Base-by-base conservation (phyloP, 352 stramenopile species). In the Pythium vanterpoolii region DNA sequence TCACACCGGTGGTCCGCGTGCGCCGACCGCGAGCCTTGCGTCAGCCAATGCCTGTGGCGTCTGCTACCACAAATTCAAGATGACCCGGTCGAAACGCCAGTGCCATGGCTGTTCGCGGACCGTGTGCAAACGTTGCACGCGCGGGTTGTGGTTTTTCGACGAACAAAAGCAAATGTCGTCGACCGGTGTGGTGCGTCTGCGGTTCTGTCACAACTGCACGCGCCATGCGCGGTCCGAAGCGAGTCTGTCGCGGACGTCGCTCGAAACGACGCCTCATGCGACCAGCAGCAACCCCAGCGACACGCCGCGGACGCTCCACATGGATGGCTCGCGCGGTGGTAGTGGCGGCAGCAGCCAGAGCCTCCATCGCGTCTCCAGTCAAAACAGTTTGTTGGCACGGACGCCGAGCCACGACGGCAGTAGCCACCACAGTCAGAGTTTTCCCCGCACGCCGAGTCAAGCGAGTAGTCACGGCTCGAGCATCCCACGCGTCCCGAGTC, bases 181-280 rank as follows among this genome's bases (percentile, higher is more conserved):
- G 28, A 72, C 66, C 18, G 70, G 62, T 34, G 63, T 74, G 16
- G 39, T 62, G 28, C 31, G 44, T 23, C 44, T 77, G 40, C 70
- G 70, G 36, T 77, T 77, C 54, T 77, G 70, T 45, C 39, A 68
- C 23, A 74, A 72, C 60, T 77, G 70, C 42, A 68, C 61, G 27
- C 51, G 60, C 3, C 58, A 73, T 38, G 69, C 69, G 23, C 61
- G 69, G 18, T 45, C 50, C 23, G 69, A 73, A 23, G 34, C 56
- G 16, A 68, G 40, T 19, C 23, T 56, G 10, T 42, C 38, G 13
- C 43, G 48, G 26, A 24, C 59, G 27, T 39, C 58, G 8, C 7
- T 62, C 11, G 46, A 57, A 18, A 40, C n/a, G 10, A 42, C 52
- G 7, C 45, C 33, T 13, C 1, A 13, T 14, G 45, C 14, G 33